Percentiles rank a stretch among this genome's conserved stretches.
phyloP scores from a whole-genome alignment of 192 early-diverging fungal genomes.

The Phlyctochytrium planicorne region DNA sequence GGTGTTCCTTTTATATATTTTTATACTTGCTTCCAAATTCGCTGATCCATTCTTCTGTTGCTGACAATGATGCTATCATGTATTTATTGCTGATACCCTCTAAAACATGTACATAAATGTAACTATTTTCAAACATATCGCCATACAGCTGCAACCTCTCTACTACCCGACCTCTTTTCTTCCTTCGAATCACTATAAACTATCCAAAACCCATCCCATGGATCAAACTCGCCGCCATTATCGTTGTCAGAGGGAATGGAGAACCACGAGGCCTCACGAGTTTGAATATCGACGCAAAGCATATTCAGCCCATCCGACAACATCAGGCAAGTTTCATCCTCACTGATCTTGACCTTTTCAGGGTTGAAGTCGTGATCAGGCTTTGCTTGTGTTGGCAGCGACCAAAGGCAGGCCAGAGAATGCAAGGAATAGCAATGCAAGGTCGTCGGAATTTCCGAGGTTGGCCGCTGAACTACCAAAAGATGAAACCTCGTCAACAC shows the following conservation, averaged over 20 bases:
- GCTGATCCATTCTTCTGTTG: too few relatives aligned
- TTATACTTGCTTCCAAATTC: too few relatives aligned
- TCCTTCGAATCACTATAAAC: not conserved
- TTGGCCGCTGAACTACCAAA: not conserved
- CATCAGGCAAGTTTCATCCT: not conserved
- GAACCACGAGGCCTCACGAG: not conserved
- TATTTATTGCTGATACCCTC: too few relatives aligned
- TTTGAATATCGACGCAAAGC: not conserved
- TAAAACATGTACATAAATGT: too few relatives aligned
- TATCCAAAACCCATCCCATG: not conserved
- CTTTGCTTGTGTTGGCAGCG: not conserved
- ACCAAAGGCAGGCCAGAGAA: not conserved
- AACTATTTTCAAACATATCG: constrained; percentile 1
- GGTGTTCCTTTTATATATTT: too few relatives aligned
- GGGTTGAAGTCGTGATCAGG: not conserved
- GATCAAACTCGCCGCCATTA: not conserved
- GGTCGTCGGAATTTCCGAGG: not conserved
- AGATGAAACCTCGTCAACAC: not conserved
- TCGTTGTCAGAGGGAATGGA: not conserved
- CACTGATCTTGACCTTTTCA: not conserved
- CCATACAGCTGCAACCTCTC: not conserved
- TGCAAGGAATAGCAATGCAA: not conserved
- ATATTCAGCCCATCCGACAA: not conserved
- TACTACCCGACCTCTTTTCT: not conserved
- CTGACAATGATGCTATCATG: too few relatives aligned